Base-by-base conservation (phyloP, 148 eudicot genomes). In the Vaccinium corymbosum region DNA sequence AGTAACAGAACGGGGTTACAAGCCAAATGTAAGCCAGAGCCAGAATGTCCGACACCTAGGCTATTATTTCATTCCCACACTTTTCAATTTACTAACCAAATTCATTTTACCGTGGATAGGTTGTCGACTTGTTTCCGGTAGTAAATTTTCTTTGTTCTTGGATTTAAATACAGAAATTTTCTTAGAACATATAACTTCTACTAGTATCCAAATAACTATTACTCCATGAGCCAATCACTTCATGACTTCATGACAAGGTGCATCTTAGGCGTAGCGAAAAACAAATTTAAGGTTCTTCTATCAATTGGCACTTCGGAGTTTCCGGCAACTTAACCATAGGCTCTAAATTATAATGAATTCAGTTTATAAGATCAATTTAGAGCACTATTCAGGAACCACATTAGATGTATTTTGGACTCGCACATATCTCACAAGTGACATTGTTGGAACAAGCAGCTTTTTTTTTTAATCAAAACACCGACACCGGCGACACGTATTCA, bases 301-400 rank as follows among this genome's bases (percentile, higher is more conserved):
- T 29, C 32, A 52, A 76, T 20, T n/a, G 55, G 55, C 17, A 25
- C 15, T 10, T n/a, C 46, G 22, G 6, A 22, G 35, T 3, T 68
- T 11, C 38, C 17, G 0, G 38, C 35, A 4, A 68, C 68, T 68
- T 68, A 68, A 68, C 13, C 73, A 27, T 68, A 68, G 73, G 42
- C 38, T 12, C 15, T 27, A 38, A 38, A 38, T 38, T 38, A 3
- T 38, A 68, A 35, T 68, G 4, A 27, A 27, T 27, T 27, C 73
- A 25, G 17, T 68, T 27, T 25, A 53, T 11, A 81, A 70, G 51
- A 3, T 6, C 59, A 81, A 49, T 66, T 66, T 73, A 82, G 55
- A 50, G n/a, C 61, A 81, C 46, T 66, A 49, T 68, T 70, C n/a
- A 62, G 83, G 75, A 49, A 15, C 76, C 13, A 42, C 77, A 81